A percentile compares a stretch with the other conserved stretches of the same genome.
Evolutionary conservation across 306 rosid species (phyloP).

Genomic region (Trichosanthes cucumerina): DNA sequence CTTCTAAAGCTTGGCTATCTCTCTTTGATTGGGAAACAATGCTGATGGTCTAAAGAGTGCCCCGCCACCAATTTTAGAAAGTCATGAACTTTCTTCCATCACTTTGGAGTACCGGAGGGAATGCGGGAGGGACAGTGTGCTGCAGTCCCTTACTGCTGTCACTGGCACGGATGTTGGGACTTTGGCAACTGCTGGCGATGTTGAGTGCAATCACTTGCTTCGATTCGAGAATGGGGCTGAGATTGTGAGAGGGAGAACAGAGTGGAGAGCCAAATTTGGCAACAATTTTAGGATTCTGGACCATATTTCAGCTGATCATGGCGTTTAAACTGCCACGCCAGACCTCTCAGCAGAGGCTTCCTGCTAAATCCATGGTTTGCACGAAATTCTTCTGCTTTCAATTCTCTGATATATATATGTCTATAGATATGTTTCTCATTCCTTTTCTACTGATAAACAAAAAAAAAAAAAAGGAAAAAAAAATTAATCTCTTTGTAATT

Average conservation of each 20-base stretch:
- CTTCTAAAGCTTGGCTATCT: neutral
- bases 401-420: neutral
- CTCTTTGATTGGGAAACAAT: neutral
- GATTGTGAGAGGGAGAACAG: constrained; percentile 83
- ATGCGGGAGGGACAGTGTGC: constrained; percentile 87
- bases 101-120: constrained; percentile 93
- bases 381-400: neutral
- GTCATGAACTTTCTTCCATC: constrained; percentile 66
- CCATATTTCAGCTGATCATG: constrained; percentile 31
- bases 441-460: neutral
- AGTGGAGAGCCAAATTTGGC: constrained; percentile 71
- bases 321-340: neutral
- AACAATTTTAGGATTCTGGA: constrained; percentile 30
- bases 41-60: constrained; percentile 53
- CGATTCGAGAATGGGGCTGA: constrained; percentile 78
- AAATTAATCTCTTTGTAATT: neutral
- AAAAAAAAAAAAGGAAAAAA: neutral
- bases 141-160: constrained; percentile 62
- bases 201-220: constrained; percentile 87
- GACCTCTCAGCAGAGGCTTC: neutral
- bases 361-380: constrained; percentile 5
- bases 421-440: constrained; percentile 1
- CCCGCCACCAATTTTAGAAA: constrained; percentile 77
- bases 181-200: constrained; percentile 33
- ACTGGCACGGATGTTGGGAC: constrained; percentile 37